phyloP scores from a whole-genome alignment of 306 rosid genomes.

The Cicer bijugum region DNA sequence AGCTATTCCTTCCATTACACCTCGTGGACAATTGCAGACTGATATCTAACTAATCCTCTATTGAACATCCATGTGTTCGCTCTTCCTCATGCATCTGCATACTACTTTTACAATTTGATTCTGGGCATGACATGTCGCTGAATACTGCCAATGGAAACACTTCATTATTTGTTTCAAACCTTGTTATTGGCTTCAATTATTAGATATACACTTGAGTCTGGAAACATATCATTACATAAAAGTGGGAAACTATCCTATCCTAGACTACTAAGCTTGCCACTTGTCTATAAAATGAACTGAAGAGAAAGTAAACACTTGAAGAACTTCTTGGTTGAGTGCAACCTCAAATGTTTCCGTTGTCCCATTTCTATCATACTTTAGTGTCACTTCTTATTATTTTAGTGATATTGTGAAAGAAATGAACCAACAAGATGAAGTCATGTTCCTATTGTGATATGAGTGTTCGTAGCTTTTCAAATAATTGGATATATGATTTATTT shows the following conservation, averaged over 20 bases:
- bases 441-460: neutral
- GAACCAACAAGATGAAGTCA: constrained; percentile 32
- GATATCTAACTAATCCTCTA: constrained; percentile 40
- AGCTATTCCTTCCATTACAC: constrained; percentile 40
- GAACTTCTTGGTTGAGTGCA: constrained; percentile 29
- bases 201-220: neutral
- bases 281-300: constrained; percentile 30
- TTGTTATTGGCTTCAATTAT: neutral
- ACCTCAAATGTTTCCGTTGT: constrained; percentile 19
- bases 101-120: constrained; percentile 34
- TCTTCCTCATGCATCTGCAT: constrained; percentile 8
- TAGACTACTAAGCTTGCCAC: constrained; percentile 13
- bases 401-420: constrained; percentile 33
- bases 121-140: constrained; percentile 5
- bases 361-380: neutral
- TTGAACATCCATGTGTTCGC: constrained; percentile 6
- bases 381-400: neutral
- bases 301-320: constrained; percentile 23
- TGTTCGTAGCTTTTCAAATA: neutral
- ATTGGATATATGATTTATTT: constrained; percentile 2
- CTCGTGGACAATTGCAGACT: constrained; percentile 42
- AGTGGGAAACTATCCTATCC: constrained; percentile 9
- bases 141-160: constrained; percentile 24
- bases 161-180: constrained; percentile 24
- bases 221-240: constrained; percentile 27